Base-by-base conservation (phyloP, 2,329 filamentous ascomycete species). In the Talaromyces sp. region DNA sequence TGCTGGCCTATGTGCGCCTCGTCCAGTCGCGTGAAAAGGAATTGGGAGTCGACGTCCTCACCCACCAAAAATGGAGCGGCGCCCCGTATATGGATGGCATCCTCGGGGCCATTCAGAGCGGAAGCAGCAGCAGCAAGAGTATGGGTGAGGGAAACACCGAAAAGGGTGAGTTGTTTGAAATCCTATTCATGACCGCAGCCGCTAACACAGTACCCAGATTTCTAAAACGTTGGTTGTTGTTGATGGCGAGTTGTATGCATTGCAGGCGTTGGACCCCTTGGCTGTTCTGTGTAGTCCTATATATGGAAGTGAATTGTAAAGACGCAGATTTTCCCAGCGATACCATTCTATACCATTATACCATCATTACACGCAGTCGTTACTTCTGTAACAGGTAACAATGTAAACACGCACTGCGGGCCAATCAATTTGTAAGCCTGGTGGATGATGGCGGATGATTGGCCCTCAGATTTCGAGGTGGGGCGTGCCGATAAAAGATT, bases 91-190 rank as follows among this genome's bases (percentile, higher is more conserved):
- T 97, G 66, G 93, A 97, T 73, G 92, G 93, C 2, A 93, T 97
- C 53, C 73, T 97, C 32, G 92, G 92, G 0, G 87, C 90, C 4
- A 96, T 97, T 56, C 91, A 96, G 77, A 96, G 91, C 69, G 93
- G 93, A 24, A 96, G 90, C 77, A 92, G 88, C 60, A 88, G 90
- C 58, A 96, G 86, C 73, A 93, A 87, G 84, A 95, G 91, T 74
- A 96, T 97, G 93, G 93, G 93, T 0, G 90, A 93, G 53, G 93
- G 93, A 0, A 96, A 95, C 73, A 98, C 93, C 0, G 93, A 98
- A 76, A 75, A 76, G 53, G 73, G 76, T 77, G 55, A 64, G 69
- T 68, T 32, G 43, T 46, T 14, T n/a, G 11, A 24, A 7, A 46
- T 13, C 7, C 4, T 11, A 43, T 4, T 32, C 10, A 32, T 32